Evolutionary conservation across 2,329 filamentous ascomycete species (phyloP), one percentile per base, ranked within the genome.

Genomic region (Claviceps purpurea): DNA sequence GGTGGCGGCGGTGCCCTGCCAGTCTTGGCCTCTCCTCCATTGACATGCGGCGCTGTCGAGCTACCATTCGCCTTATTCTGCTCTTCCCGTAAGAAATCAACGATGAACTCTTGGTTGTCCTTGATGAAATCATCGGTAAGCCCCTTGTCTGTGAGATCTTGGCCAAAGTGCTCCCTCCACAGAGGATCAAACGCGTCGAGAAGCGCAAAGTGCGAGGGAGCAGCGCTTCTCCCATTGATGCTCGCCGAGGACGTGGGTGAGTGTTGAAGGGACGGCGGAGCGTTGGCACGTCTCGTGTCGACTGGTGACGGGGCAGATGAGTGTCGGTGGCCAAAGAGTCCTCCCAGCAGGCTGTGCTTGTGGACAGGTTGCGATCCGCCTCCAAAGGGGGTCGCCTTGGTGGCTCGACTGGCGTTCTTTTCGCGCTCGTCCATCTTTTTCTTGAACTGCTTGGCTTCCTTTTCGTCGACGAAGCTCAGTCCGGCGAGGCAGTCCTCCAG

Each of bases 371-470:
- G 70, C 22, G 67, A 62, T 37, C 68, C 58, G 49, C 77, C 77
- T 52, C 77, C 80, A 61, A 95, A 95, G 0, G 87, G 84, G 38
- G 86, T 91, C 56, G 81, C 77, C 65, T 75, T 82, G 3, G 90
- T 96, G 56, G 84, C 82, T 72, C 94, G 94, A 71, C 85, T 91
- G 42, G 89, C 91, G 70, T 91, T 90, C 78, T 95, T 96, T 71
- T 97, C 90, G 58, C 90, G 79, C 64, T 96, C 90, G 60, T 93
- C 85, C 79, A 98, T 87, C 75, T 96, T 97, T 77, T 96, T 95
- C 69, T 90, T 84, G 72, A 98, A 97, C 54, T 88, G 87, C 70
- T 88, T 94, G 38, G 93, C 93, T 72, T 98, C 93, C 70, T 96
- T 97, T 73, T 97, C 93, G 67, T 97, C 93, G 55, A 85, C 83